Evolutionary conservation across 2,329 filamentous ascomycete species (phyloP), one percentile per base, ranked within the genome.

Genomic region (Cercospora zeina): DNA sequence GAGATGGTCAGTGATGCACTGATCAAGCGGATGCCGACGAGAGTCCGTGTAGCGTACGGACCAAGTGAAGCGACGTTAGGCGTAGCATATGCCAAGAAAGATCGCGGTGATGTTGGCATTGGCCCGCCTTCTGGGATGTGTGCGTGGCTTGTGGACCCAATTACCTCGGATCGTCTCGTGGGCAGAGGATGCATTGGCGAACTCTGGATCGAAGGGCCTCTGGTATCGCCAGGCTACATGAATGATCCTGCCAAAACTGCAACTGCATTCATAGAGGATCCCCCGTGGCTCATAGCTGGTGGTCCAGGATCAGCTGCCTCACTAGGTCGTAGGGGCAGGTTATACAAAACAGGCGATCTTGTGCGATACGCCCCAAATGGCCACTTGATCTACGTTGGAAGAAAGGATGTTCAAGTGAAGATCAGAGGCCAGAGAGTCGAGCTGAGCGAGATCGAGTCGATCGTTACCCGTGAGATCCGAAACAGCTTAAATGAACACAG

Each of bases 391-490:
- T 67, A 69, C 49, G 27, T 68, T 42, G 63, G 66, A 19, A 62
- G 69, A 10, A 87, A 86, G 66, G 91, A 93, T 68, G 87, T 88
- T 61, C 89, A 93, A 73, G 80, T 93, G 56, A 95, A 93, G 72
- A 80, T 96, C 10, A 84, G 89, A 34, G 90, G 91, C 0, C 88
- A 92, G 66, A 80, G 89, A 51, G 86, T 96, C 31, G 90, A 95
- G 70, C 81, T 91, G 10, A 83, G 84, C 1, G 91, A 93, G 70
- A 87, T 96, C 51, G 88, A 86, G 61, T 56, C 62, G 39, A 53
- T 53, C n/a, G 49, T 53, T 8, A 21, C 27, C 27, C 49, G 27
- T 19, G 27, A 34, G 27, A 31, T 33, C 13, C 27, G 49, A 8
- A 24, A 33, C 30, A 53, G 49, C 49, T 21, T 27, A n/a, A 21